phyloP scores from a whole-genome alignment of 371 early-diverging fungal species.

The Mortierella sp. region DNA sequence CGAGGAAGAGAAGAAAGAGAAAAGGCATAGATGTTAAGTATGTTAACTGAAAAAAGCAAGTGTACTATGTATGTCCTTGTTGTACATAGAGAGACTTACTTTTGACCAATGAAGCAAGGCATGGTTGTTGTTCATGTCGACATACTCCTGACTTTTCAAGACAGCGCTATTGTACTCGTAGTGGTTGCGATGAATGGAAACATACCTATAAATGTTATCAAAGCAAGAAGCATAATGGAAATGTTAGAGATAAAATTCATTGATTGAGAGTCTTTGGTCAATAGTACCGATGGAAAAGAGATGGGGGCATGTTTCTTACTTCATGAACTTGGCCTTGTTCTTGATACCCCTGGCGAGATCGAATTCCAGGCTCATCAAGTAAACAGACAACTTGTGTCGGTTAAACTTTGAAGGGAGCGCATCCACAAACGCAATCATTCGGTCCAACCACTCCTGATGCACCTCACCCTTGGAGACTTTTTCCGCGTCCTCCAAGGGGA shows the following conservation, averaged over 20 bases:
- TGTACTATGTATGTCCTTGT: no score
- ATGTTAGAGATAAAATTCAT: not conserved
- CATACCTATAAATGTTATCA: constrained; percentile 23
- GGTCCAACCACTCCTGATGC: constrained; percentile 35
- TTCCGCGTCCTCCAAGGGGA: constrained; percentile 3
- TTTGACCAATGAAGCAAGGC: constrained; percentile 26
- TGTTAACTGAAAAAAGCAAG: not conserved
- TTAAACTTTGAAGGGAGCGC: constrained; percentile 40
- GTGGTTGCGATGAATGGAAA: constrained; percentile 33
- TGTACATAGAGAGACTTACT: not conserved
- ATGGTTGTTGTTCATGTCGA: not conserved
- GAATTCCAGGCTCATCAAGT: constrained; percentile 44
- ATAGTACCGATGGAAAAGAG: no score
- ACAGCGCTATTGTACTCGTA: constrained; percentile 12
- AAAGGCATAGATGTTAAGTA: not conserved
- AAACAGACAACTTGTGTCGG: constrained; percentile 41
- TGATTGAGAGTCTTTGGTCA: not conserved
- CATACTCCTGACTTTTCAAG: constrained; percentile 2
- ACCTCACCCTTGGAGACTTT: not conserved
- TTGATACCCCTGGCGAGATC: constrained; percentile 24
- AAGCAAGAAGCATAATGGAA: not conserved
- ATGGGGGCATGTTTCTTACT: constrained; percentile 9
- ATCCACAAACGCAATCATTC: constrained; percentile 46
- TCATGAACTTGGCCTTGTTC: constrained; percentile 40
- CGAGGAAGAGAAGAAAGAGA: not conserved